A percentile compares a stretch with the other conserved stretches of the same genome.
Evolutionary conservation across 169 alveolate species (phyloP).

Genomic region (Plasmodium falciparum): DNA sequence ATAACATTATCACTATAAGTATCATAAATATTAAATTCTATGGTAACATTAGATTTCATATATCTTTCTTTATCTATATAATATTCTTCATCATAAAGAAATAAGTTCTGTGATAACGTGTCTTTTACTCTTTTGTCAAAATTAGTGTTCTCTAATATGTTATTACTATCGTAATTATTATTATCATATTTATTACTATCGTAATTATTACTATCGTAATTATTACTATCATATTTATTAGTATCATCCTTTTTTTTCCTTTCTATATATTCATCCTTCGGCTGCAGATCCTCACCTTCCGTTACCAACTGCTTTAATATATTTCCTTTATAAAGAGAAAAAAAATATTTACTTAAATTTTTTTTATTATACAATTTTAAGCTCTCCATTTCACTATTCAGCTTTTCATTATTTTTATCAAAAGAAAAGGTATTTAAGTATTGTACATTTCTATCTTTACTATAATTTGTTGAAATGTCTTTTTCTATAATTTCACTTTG

Average conservation of each 20-base stretch:
- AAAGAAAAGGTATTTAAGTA: conserved; percentile 16
- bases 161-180: not conserved
- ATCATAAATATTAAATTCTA: conserved; percentile 74
- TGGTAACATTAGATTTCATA: conserved; percentile 65
- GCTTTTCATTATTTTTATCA: conserved; percentile 5
- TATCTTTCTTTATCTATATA: conserved; percentile 55
- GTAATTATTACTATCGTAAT: not conserved
- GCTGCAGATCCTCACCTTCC: conserved; percentile 59
- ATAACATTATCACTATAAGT: conserved; percentile 42
- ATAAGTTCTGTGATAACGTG: conserved; percentile 8
- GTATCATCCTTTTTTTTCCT: not conserved
- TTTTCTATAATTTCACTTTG: conserved; percentile 14
- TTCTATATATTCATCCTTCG: conserved; percentile 4
- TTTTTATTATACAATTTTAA: conserved; percentile 70
- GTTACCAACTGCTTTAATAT: conserved; percentile 70
- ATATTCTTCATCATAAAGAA: conserved; percentile 21
- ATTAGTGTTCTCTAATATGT: not conserved
- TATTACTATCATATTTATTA: not conserved
- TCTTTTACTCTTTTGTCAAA: not conserved
- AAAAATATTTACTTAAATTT: conserved; percentile 62
- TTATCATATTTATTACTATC: too few relatives aligned
- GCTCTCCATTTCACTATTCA: conserved; percentile 3
- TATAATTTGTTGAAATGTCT: conserved; percentile 20
- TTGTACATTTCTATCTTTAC: conserved; percentile 20
- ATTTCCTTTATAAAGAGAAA: conserved; percentile 55